Evolutionary conservation across 163 green algal genomes (phyloP).

Genomic region (Chlorella variabilis): DNA sequence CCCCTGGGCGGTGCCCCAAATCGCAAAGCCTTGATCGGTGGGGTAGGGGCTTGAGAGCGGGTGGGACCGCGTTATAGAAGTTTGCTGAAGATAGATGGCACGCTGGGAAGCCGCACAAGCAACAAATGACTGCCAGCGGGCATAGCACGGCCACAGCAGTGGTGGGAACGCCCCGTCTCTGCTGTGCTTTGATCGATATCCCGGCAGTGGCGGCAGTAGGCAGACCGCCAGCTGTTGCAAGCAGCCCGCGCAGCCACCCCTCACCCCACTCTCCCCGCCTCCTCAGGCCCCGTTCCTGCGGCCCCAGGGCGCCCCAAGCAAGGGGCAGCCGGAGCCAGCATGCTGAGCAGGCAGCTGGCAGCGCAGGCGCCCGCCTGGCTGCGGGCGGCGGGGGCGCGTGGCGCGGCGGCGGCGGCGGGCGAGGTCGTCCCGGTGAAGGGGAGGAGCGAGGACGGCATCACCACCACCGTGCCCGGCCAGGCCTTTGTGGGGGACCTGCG

Average conservation of each 20-base stretch:
- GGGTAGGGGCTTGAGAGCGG: not conserved
- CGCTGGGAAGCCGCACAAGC: not conserved
- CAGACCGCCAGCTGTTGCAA: no score
- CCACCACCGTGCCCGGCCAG: constrained; percentile 37
- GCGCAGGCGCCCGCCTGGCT: constrained; percentile 13
- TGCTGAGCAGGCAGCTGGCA: constrained; percentile 23
- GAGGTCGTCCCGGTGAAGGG: not conserved
- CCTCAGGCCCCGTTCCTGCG: no score
- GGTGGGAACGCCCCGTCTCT: no score
- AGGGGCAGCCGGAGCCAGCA: not conserved
- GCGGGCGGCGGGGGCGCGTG: not conserved
- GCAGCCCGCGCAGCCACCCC: no score
- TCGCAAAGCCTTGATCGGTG: no score
- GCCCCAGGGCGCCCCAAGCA: no score
- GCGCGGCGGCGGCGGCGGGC: constrained; percentile 1
- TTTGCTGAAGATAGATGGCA: no score
- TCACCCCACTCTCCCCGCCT: no score
- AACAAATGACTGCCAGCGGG: not conserved
- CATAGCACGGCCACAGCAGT: not conserved
- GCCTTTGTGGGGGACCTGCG: constrained; percentile 81
- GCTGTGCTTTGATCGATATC: no score
- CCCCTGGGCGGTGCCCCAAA: not conserved
- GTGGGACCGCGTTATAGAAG: no score
- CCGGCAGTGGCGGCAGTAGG: no score
- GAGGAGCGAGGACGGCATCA: constrained; percentile 12